Evolutionary conservation across 805 yeast species (phyloP).

Genomic region (Yamadazyma philogaea): DNA sequence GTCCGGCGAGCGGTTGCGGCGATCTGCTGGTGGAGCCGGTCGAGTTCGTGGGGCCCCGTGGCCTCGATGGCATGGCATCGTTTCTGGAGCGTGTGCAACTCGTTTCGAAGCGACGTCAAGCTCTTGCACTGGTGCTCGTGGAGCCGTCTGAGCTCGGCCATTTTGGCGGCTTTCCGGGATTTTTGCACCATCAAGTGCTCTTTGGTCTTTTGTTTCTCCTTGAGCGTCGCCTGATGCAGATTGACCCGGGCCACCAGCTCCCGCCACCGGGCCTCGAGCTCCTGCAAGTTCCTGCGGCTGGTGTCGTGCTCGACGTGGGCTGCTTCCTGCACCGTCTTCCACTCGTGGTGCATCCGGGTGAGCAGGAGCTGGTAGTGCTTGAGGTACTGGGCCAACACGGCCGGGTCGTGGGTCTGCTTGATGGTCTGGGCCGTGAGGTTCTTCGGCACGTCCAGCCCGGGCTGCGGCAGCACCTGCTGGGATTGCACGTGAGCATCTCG

Average conservation of each 20-base stretch:
- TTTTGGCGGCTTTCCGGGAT: constrained; percentile 25
- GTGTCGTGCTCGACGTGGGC: constrained; percentile 24
- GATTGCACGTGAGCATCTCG: neutral
- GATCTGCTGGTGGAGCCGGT: neutral
- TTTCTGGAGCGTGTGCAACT: neutral
- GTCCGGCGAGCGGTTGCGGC: constrained; percentile 15
- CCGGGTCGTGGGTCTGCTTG: constrained; percentile 17
- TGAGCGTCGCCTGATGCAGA: constrained; percentile 5
- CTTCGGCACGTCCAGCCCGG: neutral
- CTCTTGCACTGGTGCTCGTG: constrained; percentile 15
- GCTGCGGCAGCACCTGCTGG: neutral
- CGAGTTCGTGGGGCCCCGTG: constrained; percentile 2
- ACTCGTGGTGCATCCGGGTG: constrained; percentile 23
- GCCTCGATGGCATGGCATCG: constrained; percentile 2
- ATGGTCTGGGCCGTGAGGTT: constrained; percentile 12
- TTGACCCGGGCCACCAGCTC: constrained; percentile 15
- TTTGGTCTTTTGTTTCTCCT: constrained; percentile 14
- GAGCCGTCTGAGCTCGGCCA: constrained; percentile 19
- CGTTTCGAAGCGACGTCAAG: neutral
- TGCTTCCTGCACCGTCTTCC: constrained; percentile 25
- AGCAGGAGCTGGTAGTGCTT: constrained; percentile 26
- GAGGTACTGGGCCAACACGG: constrained; percentile 23
- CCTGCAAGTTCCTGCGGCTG: constrained; percentile 27
- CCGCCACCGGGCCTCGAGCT: constrained; percentile 28
- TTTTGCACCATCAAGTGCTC: constrained; percentile 29